Evolutionary conservation across 257 asterid species (phyloP), one percentile per base, ranked within the genome.

Genomic region (Ligustrum vulgare): DNA sequence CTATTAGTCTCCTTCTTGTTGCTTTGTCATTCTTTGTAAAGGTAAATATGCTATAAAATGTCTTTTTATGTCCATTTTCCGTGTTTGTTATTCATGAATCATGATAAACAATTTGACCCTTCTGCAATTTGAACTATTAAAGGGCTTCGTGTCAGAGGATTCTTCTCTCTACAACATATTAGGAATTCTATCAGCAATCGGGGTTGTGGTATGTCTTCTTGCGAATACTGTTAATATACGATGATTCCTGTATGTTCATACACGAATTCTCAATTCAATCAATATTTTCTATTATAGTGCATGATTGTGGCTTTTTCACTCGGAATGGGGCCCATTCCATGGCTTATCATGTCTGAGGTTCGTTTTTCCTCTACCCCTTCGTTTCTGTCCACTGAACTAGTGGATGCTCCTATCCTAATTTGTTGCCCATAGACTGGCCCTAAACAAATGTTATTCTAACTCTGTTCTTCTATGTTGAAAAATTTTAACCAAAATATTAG

Each of bases 281-380:
- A 49, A 45, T 18, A 56, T 76, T 73, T 73, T 80, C 56, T n/a
- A 45, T 70, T 78, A 73, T 83, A 92, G 97, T 72, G 78, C 74
- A 83, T 89, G 96, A 84, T 93, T 77, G 77, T 91, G 74, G 79
- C 83, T 3, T 94, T 94, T 76, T 92, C 98, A n/a, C 94, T 88
- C 31, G 98, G 98, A 81, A 89, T 94, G 90, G 98, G 98, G 49
- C 94, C 98, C 37, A 84, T 92, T 75, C 98, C 98, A 0, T 94
- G 98, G 98, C 87, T 94, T 71, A 89, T 94, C 78, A 94, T 94
- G 98, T 94, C 98, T 20, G 98, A 94, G 98, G 98, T 92, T 69
- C 80, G 15, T 5, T 3, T 77, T 70, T 69, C 65, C 69, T 43
- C 66, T 18, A n/a, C 63, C 25, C 28, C 28, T 69, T 68, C 62